phyloP scores from a whole-genome alignment of 1,139 yeast genomes.

The Scheffersomyces segobiensis region DNA sequence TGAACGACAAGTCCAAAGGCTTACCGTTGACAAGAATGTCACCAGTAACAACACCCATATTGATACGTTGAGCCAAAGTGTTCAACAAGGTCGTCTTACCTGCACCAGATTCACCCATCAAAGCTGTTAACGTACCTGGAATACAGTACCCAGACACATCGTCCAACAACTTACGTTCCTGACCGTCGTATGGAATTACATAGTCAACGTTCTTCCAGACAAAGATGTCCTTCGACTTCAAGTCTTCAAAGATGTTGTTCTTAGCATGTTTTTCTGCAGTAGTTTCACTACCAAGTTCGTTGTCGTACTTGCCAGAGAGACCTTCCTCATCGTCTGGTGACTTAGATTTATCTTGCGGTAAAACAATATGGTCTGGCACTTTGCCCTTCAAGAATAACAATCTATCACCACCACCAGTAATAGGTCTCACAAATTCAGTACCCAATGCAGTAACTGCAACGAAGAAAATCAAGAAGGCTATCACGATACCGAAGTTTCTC shows the following conservation, averaged over 20 bases:
- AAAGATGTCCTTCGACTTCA: slow-evolving; percentile 34
- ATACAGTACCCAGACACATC: slow-evolving; percentile 65
- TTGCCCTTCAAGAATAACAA: slow-evolving; percentile 57
- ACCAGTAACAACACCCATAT: slow-evolving; percentile 63
- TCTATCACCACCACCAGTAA: slow-evolving; percentile 59
- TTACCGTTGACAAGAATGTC: slow-evolving; percentile 63
- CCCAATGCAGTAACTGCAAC: slow-evolving; percentile 44
- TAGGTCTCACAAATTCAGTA: slow-evolving; percentile 53
- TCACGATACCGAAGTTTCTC: slow-evolving; percentile 64
- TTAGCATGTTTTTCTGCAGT: background rate
- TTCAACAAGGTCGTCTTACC: slow-evolving; percentile 67
- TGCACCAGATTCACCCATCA: slow-evolving; percentile 73
- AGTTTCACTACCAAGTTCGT: background rate
- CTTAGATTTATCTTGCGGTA: slow-evolving; percentile 18
- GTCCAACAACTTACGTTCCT: slow-evolving; percentile 45
- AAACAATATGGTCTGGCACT: slow-evolving; percentile 34
- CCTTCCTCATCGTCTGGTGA: slow-evolving; percentile 16
- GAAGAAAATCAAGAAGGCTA: slow-evolving; percentile 57
- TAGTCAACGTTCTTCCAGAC: slow-evolving; percentile 46
- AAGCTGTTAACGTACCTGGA: slow-evolving; percentile 64
- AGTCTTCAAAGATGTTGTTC: slow-evolving; percentile 18
- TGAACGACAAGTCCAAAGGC: slow-evolving; percentile 41
- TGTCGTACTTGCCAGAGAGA: background rate
- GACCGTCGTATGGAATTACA: slow-evolving; percentile 37
- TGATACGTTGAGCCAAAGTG: slow-evolving; percentile 58